phyloP scores from a whole-genome alignment of 805 yeast species.

The Candida methanosorbosa region DNA sequence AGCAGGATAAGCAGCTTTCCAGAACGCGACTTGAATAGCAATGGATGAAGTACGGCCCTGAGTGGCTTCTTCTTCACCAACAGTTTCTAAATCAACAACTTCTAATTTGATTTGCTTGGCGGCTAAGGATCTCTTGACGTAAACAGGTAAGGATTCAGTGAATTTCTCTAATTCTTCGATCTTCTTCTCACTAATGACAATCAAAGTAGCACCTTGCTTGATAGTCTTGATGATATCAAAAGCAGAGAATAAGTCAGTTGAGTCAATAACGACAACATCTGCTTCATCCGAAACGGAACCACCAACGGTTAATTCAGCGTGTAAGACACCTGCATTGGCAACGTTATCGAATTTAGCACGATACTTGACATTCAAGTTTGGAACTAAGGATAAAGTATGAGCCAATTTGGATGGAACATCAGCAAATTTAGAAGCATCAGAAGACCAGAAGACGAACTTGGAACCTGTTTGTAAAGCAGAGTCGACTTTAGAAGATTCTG shows the following conservation, averaged over 20 bases:
- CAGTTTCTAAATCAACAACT: slow-evolving; percentile 51
- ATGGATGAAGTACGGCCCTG: slow-evolving; percentile 68
- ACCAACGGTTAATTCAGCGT: slow-evolving; percentile 45
- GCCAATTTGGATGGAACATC: slow-evolving; percentile 58
- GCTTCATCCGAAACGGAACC: slow-evolving; percentile 41
- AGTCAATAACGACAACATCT: slow-evolving; percentile 57
- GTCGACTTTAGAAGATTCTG: slow-evolving; percentile 2
- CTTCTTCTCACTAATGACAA: slow-evolving; percentile 34
- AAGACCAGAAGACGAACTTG: slow-evolving; percentile 53
- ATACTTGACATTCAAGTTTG: slow-evolving; percentile 40
- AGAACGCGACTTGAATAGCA: slow-evolving; percentile 73
- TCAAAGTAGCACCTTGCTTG: slow-evolving; percentile 44
- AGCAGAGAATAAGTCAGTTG: slow-evolving; percentile 40
- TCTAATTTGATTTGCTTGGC: slow-evolving; percentile 43
- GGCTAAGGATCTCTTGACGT: slow-evolving; percentile 44
- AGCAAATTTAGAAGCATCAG: slow-evolving; percentile 50
- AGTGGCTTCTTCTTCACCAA: slow-evolving; percentile 63
- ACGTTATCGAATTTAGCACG: slow-evolving; percentile 66
- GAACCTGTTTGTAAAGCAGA: slow-evolving; percentile 28
- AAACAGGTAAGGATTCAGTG: slow-evolving; percentile 40
- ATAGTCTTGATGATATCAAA: slow-evolving; percentile 59
- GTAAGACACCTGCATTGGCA: slow-evolving; percentile 65
- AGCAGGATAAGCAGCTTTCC: slow-evolving; percentile 61
- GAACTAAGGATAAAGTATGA: slow-evolving; percentile 59
- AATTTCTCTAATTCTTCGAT: slow-evolving; percentile 36